Base-by-base conservation (phyloP, 345 rosid genomes). In the Firmiana major region DNA sequence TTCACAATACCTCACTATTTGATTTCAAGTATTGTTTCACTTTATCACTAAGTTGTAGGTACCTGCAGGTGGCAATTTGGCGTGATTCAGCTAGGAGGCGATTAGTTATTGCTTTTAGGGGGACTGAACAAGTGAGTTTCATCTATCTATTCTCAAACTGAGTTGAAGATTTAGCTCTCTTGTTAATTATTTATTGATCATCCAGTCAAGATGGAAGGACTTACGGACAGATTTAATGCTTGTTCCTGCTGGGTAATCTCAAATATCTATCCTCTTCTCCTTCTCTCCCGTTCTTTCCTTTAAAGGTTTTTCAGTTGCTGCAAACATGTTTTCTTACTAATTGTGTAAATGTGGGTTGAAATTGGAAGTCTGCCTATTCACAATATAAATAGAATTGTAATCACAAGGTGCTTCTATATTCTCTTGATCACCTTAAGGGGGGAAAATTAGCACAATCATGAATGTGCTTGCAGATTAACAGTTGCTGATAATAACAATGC, bases 191-290 rank as follows among this genome's bases (percentile, higher is more conserved):
- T 72, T 78, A 82, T 85, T 58, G 43, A 57, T 59, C 74, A 57
- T 84, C 36, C 89, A 95, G 99, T 77, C 89, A 80, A 93, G 77
- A 77, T 95, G 99, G 98, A 95, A 93, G 92, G 99, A 95, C 83
- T 85, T 95, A 87, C 86, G 66, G 78, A 95, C 98, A 70, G 99
- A 95, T 88, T 79, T 95, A 81, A 95, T 90, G 98, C 79, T 95
- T 57, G 96, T 36, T 78, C 98, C 98, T 80, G 71, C 94, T 78
- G 99, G 98, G 98, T 95, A 86, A 82, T 88, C 78, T 76, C 68
- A 75, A 74, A 34, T 75, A 43, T 63, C 54, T 81, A 57, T 74
- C 34, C 48, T 51, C 3, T 28, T 60, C 22, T 51, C 59, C 83
- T 75, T 28, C 19, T 17, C 31, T 3, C 62, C 51, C 1, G 7